Evolutionary conservation across 1,284 basidiomycete species (phyloP), one percentile per base, ranked within the genome.

Genomic region (Tremellales sp.): DNA sequence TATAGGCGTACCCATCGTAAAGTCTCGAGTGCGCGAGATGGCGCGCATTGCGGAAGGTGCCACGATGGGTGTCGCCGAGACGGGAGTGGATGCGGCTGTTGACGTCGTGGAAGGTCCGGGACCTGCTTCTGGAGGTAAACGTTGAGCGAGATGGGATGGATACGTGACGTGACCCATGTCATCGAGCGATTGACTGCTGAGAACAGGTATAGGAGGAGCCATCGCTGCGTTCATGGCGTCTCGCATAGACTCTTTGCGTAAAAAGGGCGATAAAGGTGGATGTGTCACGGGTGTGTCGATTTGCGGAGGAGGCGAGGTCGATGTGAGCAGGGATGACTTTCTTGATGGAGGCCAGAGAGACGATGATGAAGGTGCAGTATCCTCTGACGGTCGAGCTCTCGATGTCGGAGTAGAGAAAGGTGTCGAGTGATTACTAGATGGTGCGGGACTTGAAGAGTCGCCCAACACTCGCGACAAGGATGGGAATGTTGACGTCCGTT

Each of bases 121-220:
- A 12, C 39, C 39, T 5, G 39, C 39, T 22, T 45, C 54, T 21
- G 62, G 60, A 3, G 57, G 44, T 40, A 37, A 47, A 24, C 51
- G 58, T 42, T 60, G 63, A 13, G 60, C 62, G n/a, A 65, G 49
- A 48, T 59, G 59, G 1, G 57, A 45, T 11, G 61, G 61, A 41
- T 65, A 64, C 1, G 56, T 60, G 40, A 62, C 59, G 2, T 61
- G 58, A 35, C 64, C 62, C 61, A 54, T 22, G 51, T 51, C 13
- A 25, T 29, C n/a, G 46, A 17, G 46, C 26, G 19, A 41, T 3
- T 5, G 27, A 23, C 22, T 23, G 29, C 31, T 25, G 8, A 43
- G 31, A 24, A 21, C 12, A 22, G 48, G 48, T 25, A 44, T 22
- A 21, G 43, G 27, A 25, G 46, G 42, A 19, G 39, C 40, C 19